Evolutionary conservation across 345 rosid genomes (phyloP), one percentile per base, ranked within the genome.

Genomic region (Hibiscus trionum): DNA sequence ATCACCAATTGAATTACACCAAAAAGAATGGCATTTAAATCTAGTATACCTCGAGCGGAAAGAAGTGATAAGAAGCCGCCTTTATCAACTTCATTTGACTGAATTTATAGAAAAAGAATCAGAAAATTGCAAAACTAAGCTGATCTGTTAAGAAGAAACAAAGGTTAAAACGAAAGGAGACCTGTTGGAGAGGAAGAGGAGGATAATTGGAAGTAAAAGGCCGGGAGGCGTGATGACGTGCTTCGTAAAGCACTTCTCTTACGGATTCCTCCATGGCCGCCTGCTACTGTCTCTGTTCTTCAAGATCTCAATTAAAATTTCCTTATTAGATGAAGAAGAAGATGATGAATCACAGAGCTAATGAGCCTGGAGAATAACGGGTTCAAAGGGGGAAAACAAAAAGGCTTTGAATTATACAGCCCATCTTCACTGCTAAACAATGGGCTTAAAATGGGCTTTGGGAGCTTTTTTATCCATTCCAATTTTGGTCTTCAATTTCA

Each of bases 171-270:
- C 6, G 59, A 72, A 39, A 53, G n/a, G 14, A 27, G 19, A 90
- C 93, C 92, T 87, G 89, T 42, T 82, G 88, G 59, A 71, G 84
- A 76, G 93, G 78, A 49, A 71, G 84, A 75, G 93, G 96, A 82
- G 97, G 96, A 55, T 91, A 90, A 81, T 82, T 84, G 61, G 93
- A 83, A 70, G 72, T 53, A 81, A 73, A 86, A 31, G 88, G 90
- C 58, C 88, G 27, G 24, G 95, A 84, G 60, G 88, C 90, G 63
- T 90, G 98, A 78, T 49, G 75, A 15, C 88, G 89, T 9, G 77
- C 86, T 90, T 88, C 97, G 75, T 80, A 94, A 66, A 91, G 78
- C 50, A 88, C 86, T 80, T 83, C 61, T 49, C 61, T 73, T 2
- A 63, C 76, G 16, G 78, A 39, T 14, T 71, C 82, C 57, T 75